Evolutionary conservation across 169 alveolate species (phyloP), one percentile per base, ranked within the genome.

Genomic region (Eimeria acervulina): DNA sequence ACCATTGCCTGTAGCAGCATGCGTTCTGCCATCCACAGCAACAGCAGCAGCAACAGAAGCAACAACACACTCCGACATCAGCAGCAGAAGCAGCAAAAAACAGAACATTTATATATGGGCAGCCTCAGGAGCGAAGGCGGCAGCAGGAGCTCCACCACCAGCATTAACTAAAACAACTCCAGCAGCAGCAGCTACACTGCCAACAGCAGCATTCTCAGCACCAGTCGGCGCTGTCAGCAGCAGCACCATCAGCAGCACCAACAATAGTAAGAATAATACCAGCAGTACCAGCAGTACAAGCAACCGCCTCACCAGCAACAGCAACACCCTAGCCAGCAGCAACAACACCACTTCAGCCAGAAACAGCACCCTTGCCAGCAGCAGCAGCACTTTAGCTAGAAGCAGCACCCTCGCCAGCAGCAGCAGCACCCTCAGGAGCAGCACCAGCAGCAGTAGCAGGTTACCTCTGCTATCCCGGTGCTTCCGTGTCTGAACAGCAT

Each of bases 401-500:
- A 84, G 78, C 72, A 40, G 78, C 81, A 10, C 47, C 44, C 10
- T 17, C 47, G 33, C 47, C 51, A 61, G 36, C 38, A 31, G 93
- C 93, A 59, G 33, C 23, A 3, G 78, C 72, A 84, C 38, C 40
- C 19, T 21, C 44, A n/a, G 51, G 55, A 84, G 70, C 40, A 47
- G 72, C 72, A 61, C 93, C 31, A 33, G 12, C 72, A 61, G 31
- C 93, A 59, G 74, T 28, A 84, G 38, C 7, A 12, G n/a, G 94
- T 23, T 15, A 95, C 96, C 84, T 63, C 83, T 28, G 91, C 91
- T 52, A 97, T 97, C 28, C 98, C 98, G 13, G 98, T 97, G 59
- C 95, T 78, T 38, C 98, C 98, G 94, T 97, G 95, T 70, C 98
- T 95, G 91, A 95, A 97, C 12, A 97, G 90, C 47, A 97, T 98